Evolutionary conservation across 805 yeast species (phyloP).

Genomic region (Myxozyma monticola): DNA sequence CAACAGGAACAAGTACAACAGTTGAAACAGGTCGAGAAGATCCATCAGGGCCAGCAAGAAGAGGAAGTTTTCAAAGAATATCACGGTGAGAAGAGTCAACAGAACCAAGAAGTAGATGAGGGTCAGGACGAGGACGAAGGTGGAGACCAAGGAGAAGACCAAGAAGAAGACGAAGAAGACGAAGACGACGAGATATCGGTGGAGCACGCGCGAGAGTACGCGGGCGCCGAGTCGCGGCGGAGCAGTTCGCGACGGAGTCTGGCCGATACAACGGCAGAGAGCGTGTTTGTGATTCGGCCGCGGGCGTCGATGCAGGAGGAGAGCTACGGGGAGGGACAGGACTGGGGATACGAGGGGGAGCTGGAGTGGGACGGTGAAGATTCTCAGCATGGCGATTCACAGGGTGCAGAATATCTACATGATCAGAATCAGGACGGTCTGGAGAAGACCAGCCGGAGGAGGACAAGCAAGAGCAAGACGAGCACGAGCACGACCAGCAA

Average conservation of each 20-base stretch:
- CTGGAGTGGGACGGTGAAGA: not conserved
- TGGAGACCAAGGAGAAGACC: not conserved
- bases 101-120: not conserved
- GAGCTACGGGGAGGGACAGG: not conserved
- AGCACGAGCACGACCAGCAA: not conserved
- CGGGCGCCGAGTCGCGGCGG: no score
- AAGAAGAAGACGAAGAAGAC: slow-evolving; percentile 7
- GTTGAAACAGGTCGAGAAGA: not conserved
- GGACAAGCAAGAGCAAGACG: slow-evolving; percentile 2
- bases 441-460: no score
- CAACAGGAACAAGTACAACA: not conserved
- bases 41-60: no score
- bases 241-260: no score
- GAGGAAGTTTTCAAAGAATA: no score
- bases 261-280: no score
- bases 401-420: no score
- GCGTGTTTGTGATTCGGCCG: slow-evolving; percentile 14
- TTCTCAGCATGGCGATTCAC: no score
- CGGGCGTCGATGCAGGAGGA: slow-evolving; percentile 1
- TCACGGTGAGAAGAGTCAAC: not conserved
- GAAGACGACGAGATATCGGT: slow-evolving; percentile 1
- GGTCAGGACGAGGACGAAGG: not conserved
- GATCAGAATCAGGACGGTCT: no score
- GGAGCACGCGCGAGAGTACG: not conserved
- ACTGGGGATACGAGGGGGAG: not conserved